Evolutionary conservation across 1,139 yeast species (phyloP).

Genomic region (Zygosaccharomyces pseudobailii): DNA sequence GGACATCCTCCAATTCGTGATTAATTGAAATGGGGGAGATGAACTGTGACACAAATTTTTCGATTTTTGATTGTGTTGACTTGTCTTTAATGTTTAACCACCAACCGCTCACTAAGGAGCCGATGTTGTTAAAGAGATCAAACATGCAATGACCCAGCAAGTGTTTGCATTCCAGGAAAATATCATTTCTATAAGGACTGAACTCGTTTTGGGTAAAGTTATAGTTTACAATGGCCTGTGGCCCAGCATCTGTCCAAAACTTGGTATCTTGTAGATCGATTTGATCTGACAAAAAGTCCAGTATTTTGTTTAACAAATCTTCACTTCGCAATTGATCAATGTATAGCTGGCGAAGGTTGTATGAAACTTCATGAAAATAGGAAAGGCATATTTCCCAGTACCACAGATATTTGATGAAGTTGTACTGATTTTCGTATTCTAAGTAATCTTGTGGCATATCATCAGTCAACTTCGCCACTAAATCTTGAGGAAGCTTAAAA

Average conservation of each 20-base stretch:
- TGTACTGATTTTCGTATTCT: slow-evolving; percentile 38
- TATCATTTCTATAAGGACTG: slow-evolving; percentile 23
- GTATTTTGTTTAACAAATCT: slow-evolving; percentile 44
- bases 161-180: slow-evolving; percentile 38
- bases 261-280: slow-evolving; percentile 35
- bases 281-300: slow-evolving; percentile 49
- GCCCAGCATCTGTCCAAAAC: slow-evolving; percentile 34
- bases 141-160: slow-evolving; percentile 54
- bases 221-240: slow-evolving; percentile 23
- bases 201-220: slow-evolving; percentile 20
- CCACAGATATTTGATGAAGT: slow-evolving; percentile 51
- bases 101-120: slow-evolving; percentile 71
- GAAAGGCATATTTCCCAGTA: slow-evolving; percentile 63
- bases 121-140: slow-evolving; percentile 52
- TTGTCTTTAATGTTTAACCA: slow-evolving; percentile 46
- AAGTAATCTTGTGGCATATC: slow-evolving; percentile 36
- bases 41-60: slow-evolving; percentile 53
- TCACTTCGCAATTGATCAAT: slow-evolving; percentile 51
- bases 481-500: slow-evolving; percentile 25
- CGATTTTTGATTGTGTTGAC: slow-evolving; percentile 47
- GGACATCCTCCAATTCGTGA: slow-evolving; percentile 54
- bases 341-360: slow-evolving; percentile 57
- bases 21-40: slow-evolving; percentile 63
- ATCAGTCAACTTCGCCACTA: slow-evolving; percentile 13
- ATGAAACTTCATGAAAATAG: slow-evolving; percentile 64